phyloP scores from a whole-genome alignment of 352 stramenopile species.

The Phytophthora tentaculata region DNA sequence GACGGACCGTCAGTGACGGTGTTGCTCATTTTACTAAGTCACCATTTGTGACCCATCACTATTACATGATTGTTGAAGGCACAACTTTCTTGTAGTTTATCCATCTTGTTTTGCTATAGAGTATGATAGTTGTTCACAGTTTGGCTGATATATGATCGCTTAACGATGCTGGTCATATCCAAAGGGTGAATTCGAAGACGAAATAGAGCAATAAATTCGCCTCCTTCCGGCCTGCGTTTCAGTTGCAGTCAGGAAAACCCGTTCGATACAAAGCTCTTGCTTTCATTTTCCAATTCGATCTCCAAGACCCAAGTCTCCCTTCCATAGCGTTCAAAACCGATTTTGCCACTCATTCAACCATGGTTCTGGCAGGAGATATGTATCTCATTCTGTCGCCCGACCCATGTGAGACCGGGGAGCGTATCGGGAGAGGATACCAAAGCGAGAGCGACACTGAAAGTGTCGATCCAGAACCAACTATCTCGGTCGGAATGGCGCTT shows the following conservation, averaged over 20 bases:
- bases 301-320: neutral
- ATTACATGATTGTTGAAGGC: neutral
- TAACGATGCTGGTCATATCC: neutral
- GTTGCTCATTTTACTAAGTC: neutral
- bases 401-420: constrained; percentile 25
- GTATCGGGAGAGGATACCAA: constrained; percentile 7
- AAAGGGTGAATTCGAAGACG: neutral
- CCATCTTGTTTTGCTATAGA: no score
- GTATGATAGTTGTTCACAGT: neutral
- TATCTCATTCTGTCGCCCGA: constrained; percentile 34
- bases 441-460: constrained; percentile 15
- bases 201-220: neutral
- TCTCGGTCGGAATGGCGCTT: constrained; percentile 36
- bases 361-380: constrained; percentile 33
- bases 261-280: neutral
- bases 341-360: no score
- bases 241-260: neutral
- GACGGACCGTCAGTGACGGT: neutral
- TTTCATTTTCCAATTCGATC: neutral
- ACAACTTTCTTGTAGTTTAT: neutral
- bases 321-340: constrained; percentile 19
- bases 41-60: neutral
- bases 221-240: neutral
- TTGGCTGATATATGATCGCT: neutral
- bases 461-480: constrained; percentile 4